Base-by-base conservation (phyloP, 2,329 filamentous ascomycete species). In the Colletotrichum musae region DNA sequence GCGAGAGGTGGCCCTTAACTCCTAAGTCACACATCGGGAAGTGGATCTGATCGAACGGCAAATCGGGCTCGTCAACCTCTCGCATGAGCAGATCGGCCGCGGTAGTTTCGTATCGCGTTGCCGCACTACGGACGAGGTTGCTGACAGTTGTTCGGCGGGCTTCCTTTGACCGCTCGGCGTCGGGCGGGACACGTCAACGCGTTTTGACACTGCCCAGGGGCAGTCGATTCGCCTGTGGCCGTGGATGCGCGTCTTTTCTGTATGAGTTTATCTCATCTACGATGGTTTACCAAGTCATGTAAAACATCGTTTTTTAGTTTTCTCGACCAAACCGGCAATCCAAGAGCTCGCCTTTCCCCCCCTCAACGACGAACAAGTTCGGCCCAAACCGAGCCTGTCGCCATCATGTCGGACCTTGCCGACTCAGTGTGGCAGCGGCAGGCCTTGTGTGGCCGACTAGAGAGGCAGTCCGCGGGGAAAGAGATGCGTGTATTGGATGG, bases 101-200 rank as follows among this genome's bases (percentile, higher is more conserved):
- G 41, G 50, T 56, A 56, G 66, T 68, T 68, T 68, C 66, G 65
- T 4, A 50, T 21, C 12, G 4, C 21, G 15, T 36, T 65, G 41
- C 61, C 54, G 54, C 61, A 68, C 61, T 54, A 58, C 24, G 43
- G 61, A 65, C 47, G 66, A 50, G 18, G 47, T 6, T 24, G 6
- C 45, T 51, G 47, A 61, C 58, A 50, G 47, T 15, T 52, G 43
- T 52, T 41, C 47, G 21, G 58, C 28, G 7, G 5, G 16, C n/a
- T 50, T n/a, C 15, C 39, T 21, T 48, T 12, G 32, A 36, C 26
- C 45, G 13, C 41, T 26, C 58, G 57, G 53, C 54, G 59, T 56
- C 16, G 12, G 2, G 41, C 16, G 41, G 28, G 41, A 43, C 41
- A 43, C 41, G 18, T 56, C 28, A 62, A 5, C 39, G 50, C 26